A percentile compares a stretch with the other conserved stretches of the same genome.
Conservation (phyloP, 2,329 filamentous ascomycete genomes). For the Didymella segeticola region DNA sequence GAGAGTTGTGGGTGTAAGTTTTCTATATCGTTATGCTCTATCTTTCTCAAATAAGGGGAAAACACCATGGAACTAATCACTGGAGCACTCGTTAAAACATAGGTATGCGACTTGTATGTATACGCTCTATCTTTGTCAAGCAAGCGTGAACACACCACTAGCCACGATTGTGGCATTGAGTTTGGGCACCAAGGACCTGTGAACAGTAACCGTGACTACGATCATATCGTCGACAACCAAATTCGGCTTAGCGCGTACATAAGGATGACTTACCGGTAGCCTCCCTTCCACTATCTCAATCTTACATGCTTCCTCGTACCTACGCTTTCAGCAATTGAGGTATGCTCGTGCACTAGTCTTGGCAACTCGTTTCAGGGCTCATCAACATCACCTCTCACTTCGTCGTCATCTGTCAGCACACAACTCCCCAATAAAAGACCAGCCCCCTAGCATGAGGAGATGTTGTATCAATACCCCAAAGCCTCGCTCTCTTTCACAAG, state of each 20-base stretch:
- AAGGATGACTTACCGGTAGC: neutral
- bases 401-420: conserved; percentile 11
- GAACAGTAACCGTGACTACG: neutral
- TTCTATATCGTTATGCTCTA: no score
- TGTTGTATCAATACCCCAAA: conserved; percentile 4
- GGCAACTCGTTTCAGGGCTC: neutral
- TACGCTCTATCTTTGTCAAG: no score
- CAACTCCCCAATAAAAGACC: conserved; percentile 8
- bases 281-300: neutral
- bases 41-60: no score
- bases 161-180: no score
- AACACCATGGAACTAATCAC: no score
- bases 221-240: neutral
- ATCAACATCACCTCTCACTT: conserved; percentile 11
- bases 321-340: neutral
- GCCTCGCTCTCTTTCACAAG: conserved; percentile 7
- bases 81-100: no score
- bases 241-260: neutral
- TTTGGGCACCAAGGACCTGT: no score
- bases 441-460: conserved; percentile 13
- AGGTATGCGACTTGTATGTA: no score
- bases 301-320: neutral
- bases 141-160: no score
- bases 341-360: neutral
- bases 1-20: no score